phyloP scores from a whole-genome alignment of 805 yeast species.

The Ogataea methylovora region DNA sequence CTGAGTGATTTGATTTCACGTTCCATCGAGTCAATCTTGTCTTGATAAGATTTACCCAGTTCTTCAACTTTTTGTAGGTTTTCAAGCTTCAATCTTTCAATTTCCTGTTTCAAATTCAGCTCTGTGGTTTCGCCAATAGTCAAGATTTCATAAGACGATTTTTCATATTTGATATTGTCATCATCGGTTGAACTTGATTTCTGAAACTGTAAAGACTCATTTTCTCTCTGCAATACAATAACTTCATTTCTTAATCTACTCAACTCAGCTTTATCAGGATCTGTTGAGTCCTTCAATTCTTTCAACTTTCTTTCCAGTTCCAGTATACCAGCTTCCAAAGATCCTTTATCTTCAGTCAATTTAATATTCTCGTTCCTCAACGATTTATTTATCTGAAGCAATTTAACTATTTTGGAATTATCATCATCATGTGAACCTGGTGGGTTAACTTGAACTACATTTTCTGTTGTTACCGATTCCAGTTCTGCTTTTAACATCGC shows the following conservation, averaged over 20 bases:
- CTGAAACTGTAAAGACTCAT: neutral
- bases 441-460: neutral
- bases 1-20: neutral
- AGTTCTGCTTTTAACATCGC: constrained; percentile 1
- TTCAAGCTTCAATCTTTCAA: neutral
- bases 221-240: neutral
- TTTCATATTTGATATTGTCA: no score
- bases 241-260: neutral
- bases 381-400: no score
- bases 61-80: no score
- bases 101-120: neutral
- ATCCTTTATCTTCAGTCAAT: no score
- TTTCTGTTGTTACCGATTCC: no score
- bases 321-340: constrained; percentile 4
- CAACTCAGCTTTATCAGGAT: neutral
- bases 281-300: neutral
- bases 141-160: no score
- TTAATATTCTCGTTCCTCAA: no score
- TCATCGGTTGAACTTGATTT: no score
- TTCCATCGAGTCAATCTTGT: neutral
- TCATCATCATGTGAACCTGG: no score
- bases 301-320: constrained; percentile 17
- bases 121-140: no score
- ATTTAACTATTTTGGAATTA: no score
- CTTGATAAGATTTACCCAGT: neutral